A percentile compares a stretch with the other conserved stretches of the same genome.
Evolutionary conservation across 192 early-diverging fungal species (phyloP).

Genomic region (Backusella tuberculispora): DNA sequence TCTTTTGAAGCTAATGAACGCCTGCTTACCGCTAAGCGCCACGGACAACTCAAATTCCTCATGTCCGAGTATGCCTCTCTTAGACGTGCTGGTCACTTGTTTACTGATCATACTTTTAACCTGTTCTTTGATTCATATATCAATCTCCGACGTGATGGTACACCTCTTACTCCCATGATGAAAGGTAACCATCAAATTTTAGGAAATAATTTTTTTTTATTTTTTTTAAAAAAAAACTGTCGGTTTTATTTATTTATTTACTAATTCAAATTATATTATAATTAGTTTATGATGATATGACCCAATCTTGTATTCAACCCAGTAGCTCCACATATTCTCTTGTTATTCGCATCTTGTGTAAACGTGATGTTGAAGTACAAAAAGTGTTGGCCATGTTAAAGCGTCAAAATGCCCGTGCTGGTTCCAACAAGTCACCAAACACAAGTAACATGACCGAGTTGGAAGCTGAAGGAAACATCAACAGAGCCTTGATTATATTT

Average conservation of each 20-base stretch:
- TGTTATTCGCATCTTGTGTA: slow-evolving; percentile 38
- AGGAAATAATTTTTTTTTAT: background rate
- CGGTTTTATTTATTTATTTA: background rate
- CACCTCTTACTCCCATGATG: slow-evolving; percentile 33
- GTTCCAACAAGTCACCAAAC: background rate
- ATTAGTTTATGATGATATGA: slow-evolving; percentile 44
- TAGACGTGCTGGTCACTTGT: slow-evolving; percentile 25
- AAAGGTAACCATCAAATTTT: slow-evolving; percentile 20
- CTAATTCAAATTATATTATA: no score
- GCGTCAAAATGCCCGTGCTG: slow-evolving; percentile 32
- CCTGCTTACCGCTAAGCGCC: slow-evolving; percentile 31
- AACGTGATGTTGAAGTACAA: slow-evolving; percentile 45
- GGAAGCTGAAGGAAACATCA: slow-evolving; percentile 36
- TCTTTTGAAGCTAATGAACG: slow-evolving; percentile 31
- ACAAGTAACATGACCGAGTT: slow-evolving; percentile 27
- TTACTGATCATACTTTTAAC: slow-evolving; percentile 41
- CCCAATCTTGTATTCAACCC: slow-evolving; percentile 16
- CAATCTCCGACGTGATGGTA: slow-evolving; percentile 38
- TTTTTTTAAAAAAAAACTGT: background rate
- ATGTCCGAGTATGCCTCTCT: slow-evolving; percentile 30
- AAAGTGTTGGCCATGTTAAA: slow-evolving; percentile 41
- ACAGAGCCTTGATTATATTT: slow-evolving; percentile 37
- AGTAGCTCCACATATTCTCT: slow-evolving; percentile 33
- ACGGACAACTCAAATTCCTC: slow-evolving; percentile 34
- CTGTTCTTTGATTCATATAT: slow-evolving; percentile 40